Conservation (phyloP, 768 basidiomycete species). For the Agaricus blazei region DNA sequence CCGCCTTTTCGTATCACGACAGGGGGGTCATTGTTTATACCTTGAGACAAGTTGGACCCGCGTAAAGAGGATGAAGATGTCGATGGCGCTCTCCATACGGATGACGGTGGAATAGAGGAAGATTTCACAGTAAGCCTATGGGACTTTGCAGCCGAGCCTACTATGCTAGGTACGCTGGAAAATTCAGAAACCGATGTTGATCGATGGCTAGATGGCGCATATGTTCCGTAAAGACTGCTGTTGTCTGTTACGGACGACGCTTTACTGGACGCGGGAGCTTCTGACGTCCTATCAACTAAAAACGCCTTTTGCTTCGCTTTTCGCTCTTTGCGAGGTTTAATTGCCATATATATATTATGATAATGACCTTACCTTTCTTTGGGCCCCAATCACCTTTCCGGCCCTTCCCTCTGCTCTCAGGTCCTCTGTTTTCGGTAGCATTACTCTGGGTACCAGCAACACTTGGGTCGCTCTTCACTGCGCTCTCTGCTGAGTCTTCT, state of each 20-base stretch:
- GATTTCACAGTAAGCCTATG: too few relatives aligned
- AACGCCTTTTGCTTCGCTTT: background rate
- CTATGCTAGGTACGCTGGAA: too few relatives aligned
- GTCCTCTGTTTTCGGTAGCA: background rate
- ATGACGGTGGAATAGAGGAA: too few relatives aligned
- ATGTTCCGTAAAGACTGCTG: background rate
- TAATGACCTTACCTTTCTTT: background rate
- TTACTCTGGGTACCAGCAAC: background rate
- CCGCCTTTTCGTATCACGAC: too few relatives aligned
- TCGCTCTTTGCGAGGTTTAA: background rate
- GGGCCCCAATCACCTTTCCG: constrained; percentile 8
- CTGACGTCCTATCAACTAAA: background rate
- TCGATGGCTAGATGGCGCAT: background rate
- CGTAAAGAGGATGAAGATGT: too few relatives aligned
- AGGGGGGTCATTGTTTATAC: too few relatives aligned
- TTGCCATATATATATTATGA: background rate
- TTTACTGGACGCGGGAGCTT: background rate
- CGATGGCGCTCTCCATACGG: too few relatives aligned
- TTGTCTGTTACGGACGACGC: background rate
- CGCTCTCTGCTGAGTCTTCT: background rate
- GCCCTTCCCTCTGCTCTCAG: background rate
- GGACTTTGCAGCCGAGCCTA: too few relatives aligned
- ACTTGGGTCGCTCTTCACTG: background rate
- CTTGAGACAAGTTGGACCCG: too few relatives aligned
- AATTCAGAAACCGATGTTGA: too few relatives aligned